Percentiles rank a stretch among this genome's conserved stretches.
These are phyloP conservation scores for Oryza nivara DNA, from an alignment of 176 grass and related monocot species.

Conservation along the genomic window DNA sequence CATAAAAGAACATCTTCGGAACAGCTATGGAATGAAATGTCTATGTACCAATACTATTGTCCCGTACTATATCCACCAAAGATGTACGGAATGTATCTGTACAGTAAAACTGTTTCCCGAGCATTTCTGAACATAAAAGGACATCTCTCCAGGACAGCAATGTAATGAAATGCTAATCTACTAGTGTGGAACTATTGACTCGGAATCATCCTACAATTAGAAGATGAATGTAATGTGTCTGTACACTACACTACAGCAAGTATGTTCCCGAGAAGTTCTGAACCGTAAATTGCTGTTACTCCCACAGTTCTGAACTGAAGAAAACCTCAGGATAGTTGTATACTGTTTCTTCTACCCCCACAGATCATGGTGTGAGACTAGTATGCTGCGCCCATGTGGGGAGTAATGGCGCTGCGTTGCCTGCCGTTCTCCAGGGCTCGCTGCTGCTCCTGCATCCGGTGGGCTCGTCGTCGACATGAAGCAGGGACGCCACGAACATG, in stretches of 20 bases:
- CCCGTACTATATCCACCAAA: neutral
- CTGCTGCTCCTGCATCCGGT: neutral
- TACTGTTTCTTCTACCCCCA: neutral
- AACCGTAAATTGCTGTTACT: neutral
- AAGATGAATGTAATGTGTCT: neutral
- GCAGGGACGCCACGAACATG: neutral
- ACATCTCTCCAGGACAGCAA: neutral
- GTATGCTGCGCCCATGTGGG: neutral
- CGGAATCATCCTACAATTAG: neutral
- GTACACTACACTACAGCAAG: neutral
- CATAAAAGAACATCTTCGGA: neutral
- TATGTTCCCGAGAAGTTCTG: neutral
- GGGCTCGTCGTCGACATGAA: constrained; percentile 9
- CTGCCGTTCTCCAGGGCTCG: constrained; percentile 18
- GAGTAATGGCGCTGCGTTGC: neutral
- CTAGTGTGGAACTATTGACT: neutral
- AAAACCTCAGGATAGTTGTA: neutral
- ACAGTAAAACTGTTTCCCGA: neutral
- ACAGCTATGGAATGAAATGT: neutral
- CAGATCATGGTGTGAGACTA: constrained; percentile 8
- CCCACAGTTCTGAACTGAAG: constrained; percentile 2
- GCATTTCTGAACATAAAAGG: neutral
- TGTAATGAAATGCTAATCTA: neutral
- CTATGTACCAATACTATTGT: neutral
- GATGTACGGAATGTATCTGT: neutral